phyloP scores from a whole-genome alignment of 2,329 filamentous ascomycete species.

The Fusarium duplospermum region DNA sequence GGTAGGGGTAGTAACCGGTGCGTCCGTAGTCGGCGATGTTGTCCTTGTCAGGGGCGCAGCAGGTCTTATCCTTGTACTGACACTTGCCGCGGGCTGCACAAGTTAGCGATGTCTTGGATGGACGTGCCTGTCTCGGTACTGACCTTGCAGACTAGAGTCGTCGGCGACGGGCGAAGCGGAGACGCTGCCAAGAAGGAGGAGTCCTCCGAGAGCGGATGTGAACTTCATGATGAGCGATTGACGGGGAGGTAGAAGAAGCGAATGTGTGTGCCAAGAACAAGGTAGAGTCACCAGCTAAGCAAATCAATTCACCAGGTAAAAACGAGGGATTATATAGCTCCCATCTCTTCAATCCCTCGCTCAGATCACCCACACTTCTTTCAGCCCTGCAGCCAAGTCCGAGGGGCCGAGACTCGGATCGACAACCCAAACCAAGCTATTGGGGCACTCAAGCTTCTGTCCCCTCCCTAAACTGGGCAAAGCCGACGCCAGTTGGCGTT shows the following conservation, averaged over 20 bases:
- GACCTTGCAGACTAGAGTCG: neutral
- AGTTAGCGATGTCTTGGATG: conserved; percentile 2
- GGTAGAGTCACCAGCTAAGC: neutral
- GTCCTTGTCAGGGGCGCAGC: conserved; percentile 17
- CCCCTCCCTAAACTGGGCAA: neutral
- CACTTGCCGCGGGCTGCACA: conserved; percentile 22
- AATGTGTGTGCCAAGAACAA: neutral
- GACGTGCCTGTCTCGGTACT: neutral
- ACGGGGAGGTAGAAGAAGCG: neutral
- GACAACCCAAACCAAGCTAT: neutral
- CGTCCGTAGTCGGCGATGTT: neutral
- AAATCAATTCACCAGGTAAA: neutral
- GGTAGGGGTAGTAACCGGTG: conserved; percentile 3
- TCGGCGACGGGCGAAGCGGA: neutral
- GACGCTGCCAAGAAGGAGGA: neutral
- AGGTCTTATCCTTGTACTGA: conserved; percentile 29
- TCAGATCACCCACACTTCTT: neutral
- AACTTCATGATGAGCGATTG: neutral
- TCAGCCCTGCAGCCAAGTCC: neutral
- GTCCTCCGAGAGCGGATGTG: neutral
- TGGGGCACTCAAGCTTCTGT: neutral
- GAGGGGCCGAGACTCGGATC: neutral
- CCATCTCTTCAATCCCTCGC: neutral
- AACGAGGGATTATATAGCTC: neutral
- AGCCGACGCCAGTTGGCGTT: neutral